phyloP scores from a whole-genome alignment of 2,329 filamentous ascomycete species.

The Blastomyces percursus region DNA sequence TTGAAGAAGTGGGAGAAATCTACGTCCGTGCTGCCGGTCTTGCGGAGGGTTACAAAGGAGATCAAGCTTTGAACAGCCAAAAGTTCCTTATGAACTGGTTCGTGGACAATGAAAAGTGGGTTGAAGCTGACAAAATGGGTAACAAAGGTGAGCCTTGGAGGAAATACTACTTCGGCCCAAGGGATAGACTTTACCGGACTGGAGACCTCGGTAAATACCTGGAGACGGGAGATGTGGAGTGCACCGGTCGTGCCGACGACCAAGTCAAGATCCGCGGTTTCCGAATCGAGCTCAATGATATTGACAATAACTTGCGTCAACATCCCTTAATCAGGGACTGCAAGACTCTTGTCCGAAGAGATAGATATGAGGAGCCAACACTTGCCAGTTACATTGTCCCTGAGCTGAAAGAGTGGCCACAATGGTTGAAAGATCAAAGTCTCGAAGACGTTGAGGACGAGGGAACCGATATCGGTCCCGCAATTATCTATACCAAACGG shows the following conservation, averaged over 20 bases:
- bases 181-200: slow-evolving; percentile 76
- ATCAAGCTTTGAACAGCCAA: slow-evolving; percentile 49
- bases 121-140: slow-evolving; percentile 49
- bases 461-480: slow-evolving; percentile 25
- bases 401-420: slow-evolving; percentile 61
- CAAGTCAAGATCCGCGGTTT: slow-evolving; percentile 97
- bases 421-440: slow-evolving; percentile 50
- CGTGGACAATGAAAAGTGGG: slow-evolving; percentile 60
- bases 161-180: slow-evolving; percentile 64
- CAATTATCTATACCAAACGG: slow-evolving; percentile 40
- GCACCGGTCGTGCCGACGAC: slow-evolving; percentile 68
- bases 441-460: slow-evolving; percentile 46
- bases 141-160: slow-evolving; percentile 60
- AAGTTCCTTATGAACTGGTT: slow-evolving; percentile 88
- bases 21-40: slow-evolving; percentile 72
- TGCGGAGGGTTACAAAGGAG: slow-evolving; percentile 65
- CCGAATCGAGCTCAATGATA: slow-evolving; percentile 87
- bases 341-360: slow-evolving; percentile 71
- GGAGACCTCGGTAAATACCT: slow-evolving; percentile 75
- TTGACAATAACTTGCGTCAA: slow-evolving; percentile 69
- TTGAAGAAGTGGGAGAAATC: slow-evolving; percentile 77
- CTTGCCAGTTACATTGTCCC: slow-evolving; percentile 87
- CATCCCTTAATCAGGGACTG: slow-evolving; percentile 70
- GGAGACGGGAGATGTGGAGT: slow-evolving; percentile 60
- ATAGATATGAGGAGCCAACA: slow-evolving; percentile 73